Base-by-base conservation (phyloP, 108 stramenopile species). In the Aureococcus anophagefferens region DNA sequence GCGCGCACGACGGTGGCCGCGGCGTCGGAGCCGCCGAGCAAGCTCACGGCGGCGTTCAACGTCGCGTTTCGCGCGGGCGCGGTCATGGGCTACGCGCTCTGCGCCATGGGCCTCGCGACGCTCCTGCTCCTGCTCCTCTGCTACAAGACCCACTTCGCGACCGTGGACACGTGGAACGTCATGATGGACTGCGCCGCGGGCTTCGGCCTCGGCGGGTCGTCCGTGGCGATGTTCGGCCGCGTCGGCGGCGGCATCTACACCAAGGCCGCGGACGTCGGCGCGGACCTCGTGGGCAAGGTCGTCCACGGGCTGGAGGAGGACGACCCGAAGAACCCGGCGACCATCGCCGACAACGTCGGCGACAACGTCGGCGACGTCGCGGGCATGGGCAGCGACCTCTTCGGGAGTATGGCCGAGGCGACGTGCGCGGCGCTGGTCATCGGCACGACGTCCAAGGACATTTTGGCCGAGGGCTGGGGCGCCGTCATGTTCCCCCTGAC, bases 191-290 rank as follows among this genome's bases (percentile, higher is more conserved):
- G 83, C 71, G 73, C 97, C 69, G 93, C 96, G 46, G 98, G 98
- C 75, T 98, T 92, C 72, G 96, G 96, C 46, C 84, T 98, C 32
- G 97, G 97, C 63, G 97, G 93, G 73, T 92, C 91, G 68, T 92
- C 89, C 69, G 96, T 98, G 89, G 97, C 97, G 77, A 94, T 98
- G 94, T 98, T 98, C 77, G 97, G 94, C 46, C 97, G 97, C 84
- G 97, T 98, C 46, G 97, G 95, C 31, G 97, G 97, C 44, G 97
- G 97, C 72, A 96, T 98, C 83, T 98, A 96, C 87, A 98, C 97
- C 82, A 96, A 96, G 90, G 97, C 97, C 63, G 97, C 97, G 64
- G 97, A 98, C 84, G 97, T 98, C 14, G 97, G 97, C 31, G 97
- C 97, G 37, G 97, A 98, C 84, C 87, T 98, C 44, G 97, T 98